Evolutionary conservation across 495 filamentous ascomycete species (phyloP), one percentile per base, ranked within the genome.

Genomic region (Alectoria sarmentosa): DNA sequence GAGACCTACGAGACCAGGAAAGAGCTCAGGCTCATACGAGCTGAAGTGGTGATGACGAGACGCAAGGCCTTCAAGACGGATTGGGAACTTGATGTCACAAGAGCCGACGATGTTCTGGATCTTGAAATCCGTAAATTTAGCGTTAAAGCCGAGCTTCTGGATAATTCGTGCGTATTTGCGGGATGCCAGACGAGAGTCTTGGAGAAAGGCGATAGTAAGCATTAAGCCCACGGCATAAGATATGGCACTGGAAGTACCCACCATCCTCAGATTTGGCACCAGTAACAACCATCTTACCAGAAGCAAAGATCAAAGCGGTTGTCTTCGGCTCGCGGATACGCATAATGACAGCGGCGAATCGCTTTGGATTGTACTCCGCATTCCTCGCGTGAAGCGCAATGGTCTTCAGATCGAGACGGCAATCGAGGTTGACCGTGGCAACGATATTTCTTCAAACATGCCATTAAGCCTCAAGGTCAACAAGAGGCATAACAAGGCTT

Each of bases 311-410:
- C 48, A 98, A 79, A 1, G 94, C 94, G 14, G 94, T 98, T 3
- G 94, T 98, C 82, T 98, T 98, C 32, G 94, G 94, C 69, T 98
- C 94, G 71, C 94, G 95, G 72, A 98, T 98, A 78, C 94, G 91
- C 95, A 98, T 98, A 80, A 98, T 98, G 64, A 98, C 94, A 74
- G 94, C 94, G 62, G 94, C 94, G 74, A 98, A 98, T 90, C 94
- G 94, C 94, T 94, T 93, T 68, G 88, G 91, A 70, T 96, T 96
- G 86, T 96, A 97, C 80, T 98, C 95, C 67, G 95, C 94, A 77
- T 98, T 98, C 77, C 94, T 88, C 69, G 94, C 94, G 78, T 98
- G 94, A 70, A 98, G 83, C 65, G 94, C 94, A 74, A 98, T 98
- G 74, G 94, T 98, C 89, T 98, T 98, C 66, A 98, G 83, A 75